Percentiles rank a stretch among this genome's conserved stretches.
phyloP scores from a whole-genome alignment of 2,329 filamentous ascomycete genomes.

The Xylariaceae sp. region DNA sequence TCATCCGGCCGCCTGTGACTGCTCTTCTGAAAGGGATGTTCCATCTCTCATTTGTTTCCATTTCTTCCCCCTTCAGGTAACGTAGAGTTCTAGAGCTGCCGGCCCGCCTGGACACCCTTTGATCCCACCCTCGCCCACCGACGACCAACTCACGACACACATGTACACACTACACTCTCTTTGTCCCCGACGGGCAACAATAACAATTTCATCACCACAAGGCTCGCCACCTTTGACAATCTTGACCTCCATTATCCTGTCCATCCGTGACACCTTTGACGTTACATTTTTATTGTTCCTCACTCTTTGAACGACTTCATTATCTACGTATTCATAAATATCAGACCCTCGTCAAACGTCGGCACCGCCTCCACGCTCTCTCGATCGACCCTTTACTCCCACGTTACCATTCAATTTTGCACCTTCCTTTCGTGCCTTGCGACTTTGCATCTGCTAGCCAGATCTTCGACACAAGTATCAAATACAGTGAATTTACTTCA shows the following conservation, averaged over 20 bases:
- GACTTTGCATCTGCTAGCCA: constrained; percentile 27
- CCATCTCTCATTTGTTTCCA: constrained; percentile 12
- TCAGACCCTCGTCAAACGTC: constrained; percentile 10
- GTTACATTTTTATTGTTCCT: constrained; percentile 7
- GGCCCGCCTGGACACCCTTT: constrained; percentile 18
- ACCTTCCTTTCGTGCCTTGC: constrained; percentile 11
- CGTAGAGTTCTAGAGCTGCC: constrained; percentile 21
- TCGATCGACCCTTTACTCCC: constrained; percentile 2
- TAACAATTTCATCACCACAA: constrained; percentile 7
- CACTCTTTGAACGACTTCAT: constrained; percentile 20
- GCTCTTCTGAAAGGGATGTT: not conserved
- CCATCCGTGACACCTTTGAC: constrained; percentile 7
- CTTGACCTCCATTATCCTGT: not conserved
- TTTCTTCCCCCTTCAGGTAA: constrained; percentile 11
- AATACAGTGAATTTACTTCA: constrained; percentile 14
- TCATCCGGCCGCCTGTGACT: constrained; percentile 10
- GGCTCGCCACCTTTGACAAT: constrained; percentile 4
- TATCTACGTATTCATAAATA: constrained; percentile 22
- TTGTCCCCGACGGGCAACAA: constrained; percentile 27
- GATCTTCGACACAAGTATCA: constrained; percentile 14
- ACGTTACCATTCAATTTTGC: constrained; percentile 9
- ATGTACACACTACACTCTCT: not conserved
- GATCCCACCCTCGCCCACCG: constrained; percentile 1
- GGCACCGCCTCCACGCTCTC: not conserved
- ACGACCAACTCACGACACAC: too few relatives aligned